Conservation (phyloP, 2,329 filamentous ascomycete species). For the Ophiostoma perfectum region DNA sequence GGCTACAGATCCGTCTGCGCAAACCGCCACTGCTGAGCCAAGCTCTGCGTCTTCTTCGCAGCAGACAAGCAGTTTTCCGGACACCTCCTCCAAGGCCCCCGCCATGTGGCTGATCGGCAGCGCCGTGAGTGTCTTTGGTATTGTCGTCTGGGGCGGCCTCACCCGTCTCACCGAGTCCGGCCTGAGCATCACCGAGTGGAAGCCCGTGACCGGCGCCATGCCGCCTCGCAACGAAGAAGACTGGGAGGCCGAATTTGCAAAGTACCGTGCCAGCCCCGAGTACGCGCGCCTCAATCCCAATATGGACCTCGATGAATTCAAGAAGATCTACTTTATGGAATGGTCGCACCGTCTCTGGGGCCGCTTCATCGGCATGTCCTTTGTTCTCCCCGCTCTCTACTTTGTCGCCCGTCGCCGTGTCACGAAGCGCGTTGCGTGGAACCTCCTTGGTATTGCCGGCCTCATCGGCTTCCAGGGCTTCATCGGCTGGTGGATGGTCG, state of each 20-base stretch:
- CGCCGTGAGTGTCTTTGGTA: conserved; percentile 89
- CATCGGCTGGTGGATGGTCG: conserved; percentile 99
- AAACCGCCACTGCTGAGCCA: conserved; percentile 16
- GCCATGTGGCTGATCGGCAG: conserved; percentile 91
- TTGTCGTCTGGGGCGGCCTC: conserved; percentile 90
- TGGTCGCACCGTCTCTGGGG: conserved; percentile 96
- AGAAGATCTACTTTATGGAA: conserved; percentile 99
- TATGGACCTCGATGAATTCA: conserved; percentile 92
- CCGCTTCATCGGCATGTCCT: conserved; percentile 81
- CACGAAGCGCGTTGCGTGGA: conserved; percentile 67
- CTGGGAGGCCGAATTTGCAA: conserved; percentile 89
- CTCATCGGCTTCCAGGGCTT: conserved; percentile 93
- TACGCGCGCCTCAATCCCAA: conserved; percentile 86
- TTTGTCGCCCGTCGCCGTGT: conserved; percentile 78
- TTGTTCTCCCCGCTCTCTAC: conserved; percentile 81
- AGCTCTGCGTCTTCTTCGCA: conserved; percentile 28
- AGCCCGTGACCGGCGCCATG: conserved; percentile 85
- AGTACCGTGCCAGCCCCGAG: conserved; percentile 89
- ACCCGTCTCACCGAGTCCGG: conserved; percentile 94
- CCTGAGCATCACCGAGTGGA: conserved; percentile 98
- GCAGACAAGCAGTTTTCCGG: conserved; percentile 42
- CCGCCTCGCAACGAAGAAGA: conserved; percentile 72
- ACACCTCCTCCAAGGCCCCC: conserved; percentile 68
- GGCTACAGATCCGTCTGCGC: conserved; percentile 21
- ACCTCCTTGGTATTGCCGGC: conserved; percentile 74